These are phyloP conservation scores for Mycocentrospora acerina DNA, from an alignment of 2,329 filamentous ascomycete genomes.

Conservation along the genomic window DNA sequence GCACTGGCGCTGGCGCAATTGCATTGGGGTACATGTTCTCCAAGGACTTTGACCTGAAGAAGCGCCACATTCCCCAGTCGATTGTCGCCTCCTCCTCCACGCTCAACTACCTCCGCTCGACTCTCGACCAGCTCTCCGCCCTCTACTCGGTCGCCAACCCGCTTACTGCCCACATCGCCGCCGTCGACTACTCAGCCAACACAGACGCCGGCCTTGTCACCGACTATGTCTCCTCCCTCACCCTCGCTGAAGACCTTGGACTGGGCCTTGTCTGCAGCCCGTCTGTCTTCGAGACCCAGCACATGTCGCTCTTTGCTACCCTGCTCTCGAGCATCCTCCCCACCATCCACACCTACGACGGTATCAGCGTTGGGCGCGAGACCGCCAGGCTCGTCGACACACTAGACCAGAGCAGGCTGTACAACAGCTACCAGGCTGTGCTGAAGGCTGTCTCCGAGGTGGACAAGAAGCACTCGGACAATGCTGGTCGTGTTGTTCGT, in stretches of 20 bases:
- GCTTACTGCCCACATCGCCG: slow-evolving; percentile 88
- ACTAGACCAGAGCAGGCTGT: slow-evolving; percentile 70
- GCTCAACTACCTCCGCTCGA: slow-evolving; percentile 75
- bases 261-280: slow-evolving; percentile 81
- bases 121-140: slow-evolving; percentile 87
- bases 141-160: slow-evolving; percentile 91
- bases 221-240: slow-evolving; percentile 81
- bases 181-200: slow-evolving; percentile 75
- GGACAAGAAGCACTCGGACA: slow-evolving; percentile 69
- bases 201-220: slow-evolving; percentile 72
- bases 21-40: slow-evolving; percentile 98
- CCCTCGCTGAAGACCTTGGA: slow-evolving; percentile 84
- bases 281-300: slow-evolving; percentile 88
- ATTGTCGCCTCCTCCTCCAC: slow-evolving; percentile 84
- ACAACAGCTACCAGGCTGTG: slow-evolving; percentile 68
- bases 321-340: slow-evolving; percentile 75
- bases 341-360: slow-evolving; percentile 87
- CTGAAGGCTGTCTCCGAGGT: slow-evolving; percentile 62
- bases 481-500: slow-evolving; percentile 70
- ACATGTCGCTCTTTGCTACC: slow-evolving; percentile 89
- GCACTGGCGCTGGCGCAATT: slow-evolving; percentile 84
- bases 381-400: slow-evolving; percentile 80
- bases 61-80: slow-evolving; percentile 87
- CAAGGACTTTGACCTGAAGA: slow-evolving; percentile 89
- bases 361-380: slow-evolving; percentile 78